Evolutionary conservation across 2,329 filamentous ascomycete species (phyloP), one percentile per base, ranked within the genome.

Genomic region (Pleoardoris graminearum): DNA sequence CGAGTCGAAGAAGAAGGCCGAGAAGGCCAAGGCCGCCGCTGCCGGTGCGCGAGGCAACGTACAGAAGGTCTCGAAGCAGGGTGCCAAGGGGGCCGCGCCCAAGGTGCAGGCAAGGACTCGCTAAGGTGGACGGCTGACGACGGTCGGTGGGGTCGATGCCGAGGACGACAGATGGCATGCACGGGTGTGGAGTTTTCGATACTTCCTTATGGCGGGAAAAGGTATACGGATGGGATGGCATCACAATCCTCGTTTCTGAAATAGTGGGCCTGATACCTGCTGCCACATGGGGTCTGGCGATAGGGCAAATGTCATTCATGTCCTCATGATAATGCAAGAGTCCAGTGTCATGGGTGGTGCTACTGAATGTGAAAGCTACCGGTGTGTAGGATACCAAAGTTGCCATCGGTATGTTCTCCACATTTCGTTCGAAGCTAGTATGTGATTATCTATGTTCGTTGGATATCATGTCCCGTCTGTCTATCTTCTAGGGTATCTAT

Each of bases 21-120:
- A 97, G 82, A 99, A 99, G 91, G 94, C 94, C 73, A 97, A 97
- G 90, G 83, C 71, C 74, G 92, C 92, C 65, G 85, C 88, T 67
- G 72, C 68, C 59, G 84, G 87, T 67, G 80, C 87, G 76, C 88
- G 90, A 82, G 92, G 91, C 75, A 85, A 91, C 82, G 82, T 84
- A 67, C 78, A 80, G 73, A 87, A 89, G 79, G 82, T 88, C 78
- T 92, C 91, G 87, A 99, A 99, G 90, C 91, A 96, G 85, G 91
- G 91, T 74, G 88, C 91, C 66, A 96, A 96, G 87, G 94, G 94
- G 73, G 85, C 91, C 68, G 85, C 84, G 70, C 79, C 82, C 75
- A 97, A 97, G 89, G 87, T 91, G 71, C 84, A 88, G 76, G 86
- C 90, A 76, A 92, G 87, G 75, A 88, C 84, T 82, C 91, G 91